phyloP scores from a whole-genome alignment of 805 yeast genomes.

The Ogataea ganodermae region DNA sequence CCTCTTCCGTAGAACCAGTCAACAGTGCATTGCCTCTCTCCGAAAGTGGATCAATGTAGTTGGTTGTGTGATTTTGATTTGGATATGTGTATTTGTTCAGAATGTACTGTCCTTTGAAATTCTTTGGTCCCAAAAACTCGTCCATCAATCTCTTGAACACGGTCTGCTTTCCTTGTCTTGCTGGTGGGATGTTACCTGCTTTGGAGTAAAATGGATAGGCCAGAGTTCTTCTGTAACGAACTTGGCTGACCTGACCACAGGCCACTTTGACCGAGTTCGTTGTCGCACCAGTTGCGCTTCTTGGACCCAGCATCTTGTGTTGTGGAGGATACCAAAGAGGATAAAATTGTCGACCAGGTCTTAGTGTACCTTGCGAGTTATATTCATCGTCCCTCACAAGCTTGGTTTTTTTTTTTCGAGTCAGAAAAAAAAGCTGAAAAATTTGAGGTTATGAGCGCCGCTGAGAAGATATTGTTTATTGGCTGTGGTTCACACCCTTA shows the following conservation, averaged over 20 bases:
- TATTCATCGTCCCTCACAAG: neutral
- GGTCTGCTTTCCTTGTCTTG: conserved; percentile 43
- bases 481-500: neutral
- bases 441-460: conserved; percentile 5
- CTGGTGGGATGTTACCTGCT: conserved; percentile 41
- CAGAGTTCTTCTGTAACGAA: conserved; percentile 50
- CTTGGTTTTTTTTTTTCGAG: neutral
- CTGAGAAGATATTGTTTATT: neutral
- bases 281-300: conserved; percentile 3
- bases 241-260: conserved; percentile 42
- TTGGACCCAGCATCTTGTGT: conserved; percentile 3
- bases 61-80: conserved; percentile 67
- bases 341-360: neutral
- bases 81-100: conserved; percentile 74
- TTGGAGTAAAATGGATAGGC: conserved; percentile 58
- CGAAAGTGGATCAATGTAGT: conserved; percentile 61
- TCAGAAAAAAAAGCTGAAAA: conserved; percentile 7
- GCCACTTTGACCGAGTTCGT: conserved; percentile 13
- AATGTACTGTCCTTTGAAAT: conserved; percentile 78
- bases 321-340: no score
- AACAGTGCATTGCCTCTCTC: conserved; percentile 43
- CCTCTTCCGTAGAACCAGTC: conserved; percentile 9
- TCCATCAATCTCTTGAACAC: conserved; percentile 64
- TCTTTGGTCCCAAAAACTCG: conserved; percentile 79
- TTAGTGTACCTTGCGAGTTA: neutral